Evolutionary conservation across 78 protist genomes (phyloP), one percentile per base, ranked within the genome.

Genomic region (Monocercomonoides exilis): DNA sequence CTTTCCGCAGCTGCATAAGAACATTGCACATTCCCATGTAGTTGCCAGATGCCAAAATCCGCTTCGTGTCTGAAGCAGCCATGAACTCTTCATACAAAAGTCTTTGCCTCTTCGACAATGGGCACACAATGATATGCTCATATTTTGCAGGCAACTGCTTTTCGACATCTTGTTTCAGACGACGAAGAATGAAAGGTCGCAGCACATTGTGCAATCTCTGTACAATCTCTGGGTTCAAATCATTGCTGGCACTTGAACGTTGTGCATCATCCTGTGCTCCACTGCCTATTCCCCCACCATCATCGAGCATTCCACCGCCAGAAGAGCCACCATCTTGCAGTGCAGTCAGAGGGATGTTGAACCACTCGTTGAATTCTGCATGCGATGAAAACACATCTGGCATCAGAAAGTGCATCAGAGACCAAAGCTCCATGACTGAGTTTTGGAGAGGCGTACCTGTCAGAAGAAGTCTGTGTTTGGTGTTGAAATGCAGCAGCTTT

Each of bases 381-480:
- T 93, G 94, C 1, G 96, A 93, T 80, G 81, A 82, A 84, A 96
- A 96, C 5, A 93, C 88, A 38, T 81, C 44, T 1, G 97, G 97
- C 98, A 97, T 94, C 44, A 97, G 84, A 46, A 97, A 96, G 81
- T 96, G 97, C 84, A 96, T 87, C 41, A 97, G 92, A 38, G 98
- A 94, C 99, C 99, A 97, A 36, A 97, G 84, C 90, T 96, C 98
- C 94, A 92, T 92, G 46, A 97, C 84, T 87, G 89, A 82, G 91
- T 95, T 97, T 87, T 96, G 98, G 44, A 97, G 93, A 1, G 99
- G 99, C 32, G 98, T 97, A 6, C 99, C 98, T 1, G 96, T 93
- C 29, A 92, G 91, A 46, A 95, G 64, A 54, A 95, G 90, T 32
- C 99, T 91, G 2, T 91, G 94, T 63, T 46, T 38, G n/a, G 96